Evolutionary conservation across 345 rosid genomes (phyloP).

Genomic region (Salix dunnii): DNA sequence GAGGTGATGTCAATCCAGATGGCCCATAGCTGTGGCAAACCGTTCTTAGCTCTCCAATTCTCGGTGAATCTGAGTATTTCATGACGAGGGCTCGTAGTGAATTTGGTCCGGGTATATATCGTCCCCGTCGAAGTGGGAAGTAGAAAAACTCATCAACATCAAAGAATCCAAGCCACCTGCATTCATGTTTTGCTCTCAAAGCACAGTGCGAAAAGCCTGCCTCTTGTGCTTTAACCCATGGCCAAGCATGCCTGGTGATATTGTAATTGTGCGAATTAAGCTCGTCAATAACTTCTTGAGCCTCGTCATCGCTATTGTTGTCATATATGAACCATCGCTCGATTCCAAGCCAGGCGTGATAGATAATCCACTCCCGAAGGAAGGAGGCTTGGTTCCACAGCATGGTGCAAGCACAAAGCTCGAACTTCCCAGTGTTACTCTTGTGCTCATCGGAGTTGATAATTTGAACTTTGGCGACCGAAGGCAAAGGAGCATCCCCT

Average conservation of each 20-base stretch:
- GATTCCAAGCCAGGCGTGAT: conserved; percentile 91
- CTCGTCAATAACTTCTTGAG: conserved; percentile 51
- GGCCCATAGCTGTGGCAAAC: conserved; percentile 92
- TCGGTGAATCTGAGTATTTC: conserved; percentile 57
- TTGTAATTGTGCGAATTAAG: conserved; percentile 57
- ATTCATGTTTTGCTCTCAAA: conserved; percentile 66
- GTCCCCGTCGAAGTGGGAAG: conserved; percentile 47
- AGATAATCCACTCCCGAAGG: conserved; percentile 77
- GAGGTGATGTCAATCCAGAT: conserved; percentile 70
- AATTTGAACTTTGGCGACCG: conserved; percentile 53
- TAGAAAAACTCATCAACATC: conserved; percentile 95
- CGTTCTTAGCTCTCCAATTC: conserved; percentile 72
- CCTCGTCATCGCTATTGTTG: conserved; percentile 79
- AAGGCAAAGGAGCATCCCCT: conserved; percentile 41
- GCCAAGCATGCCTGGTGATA: conserved; percentile 78
- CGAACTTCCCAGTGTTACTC: conserved; percentile 39
- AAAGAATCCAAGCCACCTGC: conserved; percentile 91
- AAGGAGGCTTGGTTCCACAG: conserved; percentile 87
- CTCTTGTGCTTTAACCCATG: conserved; percentile 97
- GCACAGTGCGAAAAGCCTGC: conserved; percentile 97
- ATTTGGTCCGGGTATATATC: conserved; percentile 44
- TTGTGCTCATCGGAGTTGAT: conserved; percentile 19
- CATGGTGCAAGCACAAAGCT: conserved; percentile 92
- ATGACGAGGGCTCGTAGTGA: conserved; percentile 57
- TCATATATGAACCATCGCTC: conserved; percentile 97